Conservation (phyloP, 495 filamentous ascomycete genomes). For the Penicillium desertorum region DNA sequence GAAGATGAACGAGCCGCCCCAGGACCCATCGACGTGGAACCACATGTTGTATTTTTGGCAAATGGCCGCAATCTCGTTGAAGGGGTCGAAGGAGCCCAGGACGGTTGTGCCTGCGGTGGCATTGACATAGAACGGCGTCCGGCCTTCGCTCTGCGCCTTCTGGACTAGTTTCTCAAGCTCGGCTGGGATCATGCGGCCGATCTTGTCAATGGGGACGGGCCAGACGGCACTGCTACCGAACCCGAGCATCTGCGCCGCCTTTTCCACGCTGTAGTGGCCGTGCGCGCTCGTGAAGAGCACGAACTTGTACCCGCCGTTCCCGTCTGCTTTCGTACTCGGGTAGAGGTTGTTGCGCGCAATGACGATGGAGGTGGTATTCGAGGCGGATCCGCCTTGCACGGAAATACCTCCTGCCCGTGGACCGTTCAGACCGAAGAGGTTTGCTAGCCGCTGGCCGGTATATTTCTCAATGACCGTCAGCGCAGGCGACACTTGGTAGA, state of each 20-base stretch:
- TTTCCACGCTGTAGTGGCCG: constrained; percentile 93
- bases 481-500: constrained; percentile 87
- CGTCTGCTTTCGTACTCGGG: constrained; percentile 69
- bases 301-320: constrained; percentile 63
- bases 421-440: constrained; percentile 71
- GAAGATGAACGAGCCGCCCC: constrained; percentile 87
- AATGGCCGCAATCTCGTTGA: constrained; percentile 66
- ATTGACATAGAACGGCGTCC: constrained; percentile 91
- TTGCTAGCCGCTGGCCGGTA: constrained; percentile 65
- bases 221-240: constrained; percentile 73
- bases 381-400: constrained; percentile 82
- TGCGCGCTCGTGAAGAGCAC: constrained; percentile 86
- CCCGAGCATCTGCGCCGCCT: constrained; percentile 83
- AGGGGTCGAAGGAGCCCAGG: constrained; percentile 83
- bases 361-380: constrained; percentile 83
- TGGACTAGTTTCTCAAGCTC: constrained; percentile 62
- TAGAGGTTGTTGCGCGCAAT: constrained; percentile 85
- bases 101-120: constrained; percentile 95
- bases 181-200: constrained; percentile 67
- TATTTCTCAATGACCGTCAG: constrained; percentile 82
- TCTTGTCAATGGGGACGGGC: constrained; percentile 68
- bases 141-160: constrained; percentile 58
- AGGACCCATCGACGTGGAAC: constrained; percentile 88
- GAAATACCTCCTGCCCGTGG: constrained; percentile 79
- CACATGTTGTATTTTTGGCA: constrained; percentile 73